Percentiles rank a stretch among this genome's conserved stretches.
Conservation (phyloP, 2,329 filamentous ascomycete genomes). For the Xylaria sp. region DNA sequence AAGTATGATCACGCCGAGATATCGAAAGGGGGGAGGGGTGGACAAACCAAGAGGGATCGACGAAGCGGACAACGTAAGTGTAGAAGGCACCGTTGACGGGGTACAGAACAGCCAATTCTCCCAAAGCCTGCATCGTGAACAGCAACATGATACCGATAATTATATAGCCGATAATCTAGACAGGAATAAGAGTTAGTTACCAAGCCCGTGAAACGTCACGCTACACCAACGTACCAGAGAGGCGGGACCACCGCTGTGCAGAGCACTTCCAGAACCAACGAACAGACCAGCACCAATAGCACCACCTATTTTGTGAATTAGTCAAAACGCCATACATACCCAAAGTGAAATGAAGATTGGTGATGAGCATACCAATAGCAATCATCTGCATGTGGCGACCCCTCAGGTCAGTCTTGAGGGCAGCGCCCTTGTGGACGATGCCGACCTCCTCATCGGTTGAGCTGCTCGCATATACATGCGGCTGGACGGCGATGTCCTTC, state of each 20-base stretch:
- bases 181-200: slow-evolving; percentile 20
- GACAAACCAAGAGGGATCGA: slow-evolving; percentile 66
- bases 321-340: neutral
- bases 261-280: slow-evolving; percentile 71
- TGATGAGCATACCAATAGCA: slow-evolving; percentile 53
- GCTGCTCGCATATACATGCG: slow-evolving; percentile 38
- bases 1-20: neutral
- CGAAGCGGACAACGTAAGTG: slow-evolving; percentile 69
- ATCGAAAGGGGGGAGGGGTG: neutral
- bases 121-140: slow-evolving; percentile 68
- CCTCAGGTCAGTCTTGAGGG: slow-evolving; percentile 52
- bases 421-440: slow-evolving; percentile 50
- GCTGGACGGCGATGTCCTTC: slow-evolving; percentile 41
- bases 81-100: slow-evolving; percentile 72
- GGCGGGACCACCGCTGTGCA: slow-evolving; percentile 70
- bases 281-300: slow-evolving; percentile 71
- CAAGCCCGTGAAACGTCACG: neutral
- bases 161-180: slow-evolving; percentile 60
- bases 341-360: neutral
- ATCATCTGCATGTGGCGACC: slow-evolving; percentile 61
- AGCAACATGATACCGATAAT: slow-evolving; percentile 69
- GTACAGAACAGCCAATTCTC: slow-evolving; percentile 69
- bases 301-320: slow-evolving; percentile 49
- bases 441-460: slow-evolving; percentile 53
- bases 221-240: slow-evolving; percentile 50